A percentile compares a stretch with the other conserved stretches of the same genome.
Evolutionary conservation across 495 filamentous ascomycete genomes (phyloP).

Genomic region (Lasiosphaeria miniovina): DNA sequence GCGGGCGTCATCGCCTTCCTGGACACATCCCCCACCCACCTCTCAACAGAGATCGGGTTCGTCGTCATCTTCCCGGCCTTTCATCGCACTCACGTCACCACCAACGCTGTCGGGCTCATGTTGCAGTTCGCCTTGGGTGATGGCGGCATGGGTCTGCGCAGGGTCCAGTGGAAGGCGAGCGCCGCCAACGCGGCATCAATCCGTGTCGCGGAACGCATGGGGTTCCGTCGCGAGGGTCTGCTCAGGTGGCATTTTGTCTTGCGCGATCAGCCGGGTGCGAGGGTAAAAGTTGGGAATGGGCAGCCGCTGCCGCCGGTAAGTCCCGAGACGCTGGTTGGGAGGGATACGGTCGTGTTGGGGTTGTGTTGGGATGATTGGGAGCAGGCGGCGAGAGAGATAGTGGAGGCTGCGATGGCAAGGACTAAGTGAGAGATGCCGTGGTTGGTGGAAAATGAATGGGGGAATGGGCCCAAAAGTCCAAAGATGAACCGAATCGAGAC

Average conservation of each 20-base stretch:
- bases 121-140: constrained; percentile 29
- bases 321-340: constrained; percentile 16
- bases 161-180: constrained; percentile 31
- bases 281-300: constrained; percentile 21
- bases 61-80: constrained; percentile 27
- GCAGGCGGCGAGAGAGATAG: not conserved
- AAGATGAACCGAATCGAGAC: too few relatives aligned
- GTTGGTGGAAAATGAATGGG: too few relatives aligned
- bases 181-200: constrained; percentile 24
- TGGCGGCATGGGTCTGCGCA: constrained; percentile 30
- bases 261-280: constrained; percentile 9
- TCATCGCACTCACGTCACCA: constrained; percentile 32
- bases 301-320: constrained; percentile 9
- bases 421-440: not conserved
- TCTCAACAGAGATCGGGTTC: constrained; percentile 28
- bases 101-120: constrained; percentile 31
- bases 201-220: constrained; percentile 26
- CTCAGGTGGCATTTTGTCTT: constrained; percentile 28
- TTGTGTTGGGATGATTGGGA: constrained; percentile 9
- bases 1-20: constrained; percentile 21
- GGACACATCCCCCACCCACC: constrained; percentile 9
- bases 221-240: constrained; percentile 30
- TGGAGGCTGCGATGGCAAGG: not conserved
- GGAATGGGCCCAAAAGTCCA: too few relatives aligned
- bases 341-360: constrained; percentile 24